Percentiles rank a stretch among this genome's conserved stretches.
Conservation (phyloP, 306 rosid genomes). For the Cucurbita moschata region DNA sequence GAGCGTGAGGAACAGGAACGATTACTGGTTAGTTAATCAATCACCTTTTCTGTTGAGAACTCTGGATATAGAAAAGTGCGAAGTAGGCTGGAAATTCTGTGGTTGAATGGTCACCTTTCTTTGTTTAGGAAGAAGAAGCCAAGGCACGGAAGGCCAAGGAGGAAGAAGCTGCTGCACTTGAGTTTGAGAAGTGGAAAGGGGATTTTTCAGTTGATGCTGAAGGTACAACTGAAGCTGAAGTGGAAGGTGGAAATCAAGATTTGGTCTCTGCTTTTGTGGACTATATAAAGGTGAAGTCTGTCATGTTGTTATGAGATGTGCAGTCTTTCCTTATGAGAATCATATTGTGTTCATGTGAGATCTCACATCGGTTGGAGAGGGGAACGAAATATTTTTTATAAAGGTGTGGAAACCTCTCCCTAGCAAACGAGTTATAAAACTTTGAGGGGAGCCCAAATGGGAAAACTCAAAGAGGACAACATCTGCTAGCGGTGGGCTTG, state of each 20-base stretch:
- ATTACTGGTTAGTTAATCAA: slow-evolving; percentile 37
- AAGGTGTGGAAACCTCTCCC: too few species aligned
- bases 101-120: slow-evolving; percentile 11
- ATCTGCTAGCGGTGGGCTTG: too few species aligned
- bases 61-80: neutral
- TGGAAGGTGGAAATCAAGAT: slow-evolving; percentile 52
- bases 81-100: slow-evolving; percentile 3
- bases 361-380: too few species aligned
- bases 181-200: slow-evolving; percentile 96
- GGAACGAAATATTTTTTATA: too few species aligned
- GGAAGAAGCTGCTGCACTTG: slow-evolving; percentile 89
- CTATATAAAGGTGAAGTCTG: slow-evolving; percentile 52
- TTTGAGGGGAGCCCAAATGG: too few species aligned
- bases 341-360: neutral
- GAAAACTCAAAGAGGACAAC: too few species aligned
- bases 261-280: slow-evolving; percentile 75
- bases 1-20: slow-evolving; percentile 77
- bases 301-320: neutral
- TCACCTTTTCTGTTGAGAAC: slow-evolving; percentile 1
- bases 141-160: slow-evolving; percentile 76
- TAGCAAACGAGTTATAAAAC: too few species aligned
- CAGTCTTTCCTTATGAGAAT: neutral
- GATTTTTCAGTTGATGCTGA: slow-evolving; percentile 89
- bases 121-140: slow-evolving; percentile 85
- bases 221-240: slow-evolving; percentile 73